These are phyloP conservation scores for Podospora comata DNA, from an alignment of 495 filamentous ascomycete genomes.

Conservation along the genomic window DNA sequence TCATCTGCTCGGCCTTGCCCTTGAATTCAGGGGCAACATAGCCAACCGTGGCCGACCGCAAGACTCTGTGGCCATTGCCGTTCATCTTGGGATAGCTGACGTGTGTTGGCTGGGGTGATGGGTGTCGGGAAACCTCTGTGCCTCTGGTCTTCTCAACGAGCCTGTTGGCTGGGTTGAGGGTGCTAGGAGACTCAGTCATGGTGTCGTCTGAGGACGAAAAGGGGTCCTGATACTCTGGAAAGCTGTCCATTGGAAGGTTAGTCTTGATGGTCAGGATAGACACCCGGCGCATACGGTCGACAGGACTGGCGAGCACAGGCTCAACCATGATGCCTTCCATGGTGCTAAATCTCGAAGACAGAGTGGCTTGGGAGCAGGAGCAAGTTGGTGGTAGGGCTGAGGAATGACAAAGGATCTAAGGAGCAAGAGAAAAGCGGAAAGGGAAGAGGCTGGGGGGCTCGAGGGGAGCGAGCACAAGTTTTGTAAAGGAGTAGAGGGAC, in stretches of 20 bases:
- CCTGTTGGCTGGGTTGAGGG: slow-evolving; percentile 31
- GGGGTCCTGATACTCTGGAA: slow-evolving; percentile 39
- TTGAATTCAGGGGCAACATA: slow-evolving; percentile 94
- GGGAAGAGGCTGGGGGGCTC: background rate
- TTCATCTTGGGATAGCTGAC: slow-evolving; percentile 57
- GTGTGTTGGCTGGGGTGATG: slow-evolving; percentile 90
- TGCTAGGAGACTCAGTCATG: slow-evolving; percentile 29
- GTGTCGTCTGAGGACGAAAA: slow-evolving; percentile 38
- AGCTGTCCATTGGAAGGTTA: slow-evolving; percentile 43
- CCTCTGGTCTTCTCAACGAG: slow-evolving; percentile 34
- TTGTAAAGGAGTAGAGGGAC: background rate
- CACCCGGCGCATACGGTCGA: slow-evolving; percentile 27
- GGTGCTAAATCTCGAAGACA: slow-evolving; percentile 1
- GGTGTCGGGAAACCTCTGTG: slow-evolving; percentile 45
- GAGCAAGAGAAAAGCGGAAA: background rate
- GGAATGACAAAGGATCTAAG: background rate
- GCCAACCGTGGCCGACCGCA: slow-evolving; percentile 88
- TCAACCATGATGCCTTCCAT: slow-evolving; percentile 29
- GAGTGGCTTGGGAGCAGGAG: slow-evolving; percentile 8
- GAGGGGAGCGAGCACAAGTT: slow-evolving; percentile 8
- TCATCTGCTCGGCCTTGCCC: slow-evolving; percentile 93
- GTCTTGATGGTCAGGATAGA: slow-evolving; percentile 43
- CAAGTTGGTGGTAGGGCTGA: background rate
- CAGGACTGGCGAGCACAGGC: slow-evolving; percentile 15
- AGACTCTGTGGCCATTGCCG: slow-evolving; percentile 57